phyloP scores from a whole-genome alignment of 2,329 filamentous ascomycete species.

The Xylariaceae sp. region DNA sequence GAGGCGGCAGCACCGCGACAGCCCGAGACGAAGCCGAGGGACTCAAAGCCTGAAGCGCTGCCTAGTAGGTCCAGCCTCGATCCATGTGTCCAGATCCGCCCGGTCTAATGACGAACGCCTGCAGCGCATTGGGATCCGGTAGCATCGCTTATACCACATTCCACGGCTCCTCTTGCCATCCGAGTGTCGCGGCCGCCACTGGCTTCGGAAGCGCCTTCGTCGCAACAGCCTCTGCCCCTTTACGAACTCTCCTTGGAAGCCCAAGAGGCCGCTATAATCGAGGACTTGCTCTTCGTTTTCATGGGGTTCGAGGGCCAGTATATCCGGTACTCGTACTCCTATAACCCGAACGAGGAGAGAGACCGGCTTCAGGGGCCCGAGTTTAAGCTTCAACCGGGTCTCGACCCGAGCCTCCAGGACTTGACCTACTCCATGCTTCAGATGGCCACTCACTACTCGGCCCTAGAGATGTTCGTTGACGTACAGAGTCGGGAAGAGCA shows the following conservation, averaged over 20 bases:
- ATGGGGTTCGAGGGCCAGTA: conserved; percentile 99
- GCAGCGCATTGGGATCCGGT: conserved; percentile 67
- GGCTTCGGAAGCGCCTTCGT: conserved; percentile 63
- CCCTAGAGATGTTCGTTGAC: conserved; percentile 87
- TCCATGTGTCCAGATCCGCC: neutral
- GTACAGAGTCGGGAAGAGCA: conserved; percentile 90
- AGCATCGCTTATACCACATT: conserved; percentile 62
- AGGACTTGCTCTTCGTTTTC: conserved; percentile 88
- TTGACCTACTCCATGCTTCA: conserved; percentile 82
- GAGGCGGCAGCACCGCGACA: conserved; percentile 34
- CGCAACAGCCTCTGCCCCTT: conserved; percentile 61
- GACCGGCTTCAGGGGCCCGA: conserved; percentile 75
- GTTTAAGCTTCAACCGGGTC: conserved; percentile 71
- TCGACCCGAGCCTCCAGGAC: conserved; percentile 88
- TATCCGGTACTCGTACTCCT: conserved; percentile 75
- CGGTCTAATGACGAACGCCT: conserved; percentile 19
- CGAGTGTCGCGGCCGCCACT: conserved; percentile 60
- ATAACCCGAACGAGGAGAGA: conserved; percentile 78
- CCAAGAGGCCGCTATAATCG: conserved; percentile 81
- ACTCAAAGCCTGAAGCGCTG: conserved; percentile 39
- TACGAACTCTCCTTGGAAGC: conserved; percentile 65
- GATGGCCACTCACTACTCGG: conserved; percentile 89
- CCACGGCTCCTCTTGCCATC: conserved; percentile 42
- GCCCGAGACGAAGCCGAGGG: conserved; percentile 36
- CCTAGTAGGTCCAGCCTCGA: conserved; percentile 33